Conservation (phyloP, 2,329 filamentous ascomycete species). For the Colletotrichum truncatum region DNA sequence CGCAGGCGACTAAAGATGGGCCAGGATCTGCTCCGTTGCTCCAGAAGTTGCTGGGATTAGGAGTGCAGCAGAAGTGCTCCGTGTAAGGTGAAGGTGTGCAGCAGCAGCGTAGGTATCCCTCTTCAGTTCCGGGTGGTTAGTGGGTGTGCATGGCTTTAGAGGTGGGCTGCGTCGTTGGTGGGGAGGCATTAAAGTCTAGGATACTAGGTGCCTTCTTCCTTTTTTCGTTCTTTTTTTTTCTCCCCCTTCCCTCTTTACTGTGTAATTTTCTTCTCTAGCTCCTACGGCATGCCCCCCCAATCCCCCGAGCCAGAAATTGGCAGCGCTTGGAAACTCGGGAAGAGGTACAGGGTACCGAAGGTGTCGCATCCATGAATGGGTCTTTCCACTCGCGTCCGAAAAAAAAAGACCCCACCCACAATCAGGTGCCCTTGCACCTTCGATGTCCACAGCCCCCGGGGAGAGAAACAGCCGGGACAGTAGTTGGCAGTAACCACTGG, state of each 20-base stretch:
- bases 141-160: neutral
- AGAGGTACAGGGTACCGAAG: neutral
- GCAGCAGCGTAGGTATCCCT: neutral
- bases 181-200: neutral
- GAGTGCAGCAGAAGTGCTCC: constrained; percentile 17
- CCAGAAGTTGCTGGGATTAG: constrained; percentile 12
- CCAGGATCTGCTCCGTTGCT: constrained; percentile 19
- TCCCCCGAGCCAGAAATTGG: neutral
- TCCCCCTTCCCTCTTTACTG: neutral
- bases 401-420: neutral
- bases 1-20: neutral
- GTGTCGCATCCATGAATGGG: neutral
- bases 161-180: neutral
- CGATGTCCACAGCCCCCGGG: neutral
- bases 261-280: too few relatives aligned
- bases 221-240: neutral
- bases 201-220: too few relatives aligned
- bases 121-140: neutral
- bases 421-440: neutral
- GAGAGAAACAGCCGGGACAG: neutral
- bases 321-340: neutral
- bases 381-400: neutral
- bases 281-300: too few relatives aligned
- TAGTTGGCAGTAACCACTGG: neutral
- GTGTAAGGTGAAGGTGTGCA: constrained; percentile 8